phyloP scores from a whole-genome alignment of 768 basidiomycete species.

The Galerina marginata region DNA sequence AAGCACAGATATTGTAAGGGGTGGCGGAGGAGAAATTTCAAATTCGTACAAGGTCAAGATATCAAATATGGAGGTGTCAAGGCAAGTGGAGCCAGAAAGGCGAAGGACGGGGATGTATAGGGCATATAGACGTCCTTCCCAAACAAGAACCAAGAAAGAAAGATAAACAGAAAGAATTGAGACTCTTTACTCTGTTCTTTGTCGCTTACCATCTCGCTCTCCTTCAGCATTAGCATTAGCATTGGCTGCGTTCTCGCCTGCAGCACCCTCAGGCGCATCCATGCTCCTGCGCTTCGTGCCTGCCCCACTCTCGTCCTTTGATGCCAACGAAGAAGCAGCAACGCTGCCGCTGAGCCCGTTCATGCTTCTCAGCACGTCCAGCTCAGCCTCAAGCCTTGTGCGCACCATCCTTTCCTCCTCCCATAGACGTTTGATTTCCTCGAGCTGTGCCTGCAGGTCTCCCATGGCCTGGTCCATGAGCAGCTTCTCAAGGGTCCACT shows the following conservation, averaged over 20 bases:
- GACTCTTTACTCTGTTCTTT: constrained; percentile 44
- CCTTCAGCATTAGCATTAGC: constrained; percentile 23
- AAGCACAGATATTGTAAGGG: background rate
- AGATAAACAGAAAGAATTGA: constrained; percentile 7
- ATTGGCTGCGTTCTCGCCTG: constrained; percentile 24
- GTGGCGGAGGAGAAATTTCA: too few relatives aligned
- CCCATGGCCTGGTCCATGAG: constrained; percentile 94
- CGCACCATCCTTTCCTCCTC: constrained; percentile 74
- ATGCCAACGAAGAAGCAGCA: background rate
- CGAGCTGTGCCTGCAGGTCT: constrained; percentile 81
- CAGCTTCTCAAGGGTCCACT: constrained; percentile 92
- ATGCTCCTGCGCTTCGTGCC: constrained; percentile 44
- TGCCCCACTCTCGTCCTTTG: constrained; percentile 26
- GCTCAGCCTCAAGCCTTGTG: constrained; percentile 66
- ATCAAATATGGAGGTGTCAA: background rate
- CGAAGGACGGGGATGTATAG: background rate
- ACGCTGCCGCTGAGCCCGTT: constrained; percentile 19
- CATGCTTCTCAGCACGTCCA: constrained; percentile 56
- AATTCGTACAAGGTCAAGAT: background rate
- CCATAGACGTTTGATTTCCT: constrained; percentile 82
- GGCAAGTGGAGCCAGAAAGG: constrained; percentile 5
- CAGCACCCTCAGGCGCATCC: constrained; percentile 41
- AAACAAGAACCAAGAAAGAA: constrained; percentile 5
- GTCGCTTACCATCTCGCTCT: constrained; percentile 45
- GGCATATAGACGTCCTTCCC: too few relatives aligned